Conservation (phyloP, 2,329 filamentous ascomycete genomes). For the Whalleya microplaca region DNA sequence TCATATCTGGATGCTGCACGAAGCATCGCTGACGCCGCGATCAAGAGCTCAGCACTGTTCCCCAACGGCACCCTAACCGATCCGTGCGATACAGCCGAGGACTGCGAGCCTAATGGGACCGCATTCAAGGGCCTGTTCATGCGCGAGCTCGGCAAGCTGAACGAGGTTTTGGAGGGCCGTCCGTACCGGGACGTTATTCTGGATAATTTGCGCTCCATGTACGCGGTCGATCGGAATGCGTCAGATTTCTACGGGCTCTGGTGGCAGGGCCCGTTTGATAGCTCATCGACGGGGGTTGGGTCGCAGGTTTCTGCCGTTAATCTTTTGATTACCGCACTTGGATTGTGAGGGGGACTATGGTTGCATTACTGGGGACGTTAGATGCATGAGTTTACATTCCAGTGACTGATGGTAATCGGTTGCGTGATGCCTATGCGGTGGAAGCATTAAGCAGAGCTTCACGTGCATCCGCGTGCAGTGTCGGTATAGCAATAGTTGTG, state of each 20-base stretch:
- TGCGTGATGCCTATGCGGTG: no score
- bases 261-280: constrained; percentile 56
- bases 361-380: no score
- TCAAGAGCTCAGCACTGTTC: constrained; percentile 42
- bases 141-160: constrained; percentile 56
- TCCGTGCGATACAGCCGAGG: constrained; percentile 38
- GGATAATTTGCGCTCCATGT: constrained; percentile 57
- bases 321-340: constrained; percentile 53
- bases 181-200: constrained; percentile 50
- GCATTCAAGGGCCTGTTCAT: constrained; percentile 69
- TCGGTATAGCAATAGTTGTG: no score
- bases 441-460: no score
- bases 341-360: background rate
- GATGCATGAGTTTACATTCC: no score
- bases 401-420: no score
- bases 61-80: constrained; percentile 48
- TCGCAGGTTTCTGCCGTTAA: constrained; percentile 59
- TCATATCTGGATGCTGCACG: constrained; percentile 28
- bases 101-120: constrained; percentile 41
- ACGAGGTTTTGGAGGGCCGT: constrained; percentile 47
- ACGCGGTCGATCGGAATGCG: constrained; percentile 49
- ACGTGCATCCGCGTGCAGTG: no score
- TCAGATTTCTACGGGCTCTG: constrained; percentile 48
- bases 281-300: constrained; percentile 43
- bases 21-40: constrained; percentile 34